Evolutionary conservation across 1,139 yeast genomes (phyloP).

Genomic region (Suzukiozyma palmioleophila): DNA sequence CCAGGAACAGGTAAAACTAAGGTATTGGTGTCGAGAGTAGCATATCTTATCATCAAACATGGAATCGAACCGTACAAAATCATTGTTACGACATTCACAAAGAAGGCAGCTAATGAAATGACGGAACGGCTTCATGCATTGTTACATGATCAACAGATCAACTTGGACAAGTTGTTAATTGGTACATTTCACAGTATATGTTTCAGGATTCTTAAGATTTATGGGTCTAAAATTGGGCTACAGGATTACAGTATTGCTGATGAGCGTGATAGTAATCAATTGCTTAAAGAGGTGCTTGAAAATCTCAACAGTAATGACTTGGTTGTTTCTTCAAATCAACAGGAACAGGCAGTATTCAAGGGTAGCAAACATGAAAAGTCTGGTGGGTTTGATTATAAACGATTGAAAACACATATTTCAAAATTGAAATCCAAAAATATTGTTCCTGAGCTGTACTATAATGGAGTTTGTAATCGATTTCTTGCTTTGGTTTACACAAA

Average conservation of each 20-base stretch:
- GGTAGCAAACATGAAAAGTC: slow-evolving; percentile 13
- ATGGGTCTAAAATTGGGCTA: slow-evolving; percentile 53
- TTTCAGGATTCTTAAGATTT: slow-evolving; percentile 49
- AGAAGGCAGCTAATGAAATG: slow-evolving; percentile 87
- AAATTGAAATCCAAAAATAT: slow-evolving; percentile 48
- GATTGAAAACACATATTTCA: slow-evolving; percentile 45
- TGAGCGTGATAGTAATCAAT: slow-evolving; percentile 54
- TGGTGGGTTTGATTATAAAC: slow-evolving; percentile 32
- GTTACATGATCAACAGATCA: slow-evolving; percentile 34
- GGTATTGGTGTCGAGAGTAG: slow-evolving; percentile 75
- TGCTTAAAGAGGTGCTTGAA: slow-evolving; percentile 42
- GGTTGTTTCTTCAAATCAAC: slow-evolving; percentile 14
- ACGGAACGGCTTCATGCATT: slow-evolving; percentile 47
- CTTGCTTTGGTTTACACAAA: slow-evolving; percentile 36
- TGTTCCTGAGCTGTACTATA: slow-evolving; percentile 30
- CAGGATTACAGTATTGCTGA: slow-evolving; percentile 56
- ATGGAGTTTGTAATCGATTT: slow-evolving; percentile 10
- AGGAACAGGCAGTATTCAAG: slow-evolving; percentile 8
- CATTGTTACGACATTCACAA: slow-evolving; percentile 86
- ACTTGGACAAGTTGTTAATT: slow-evolving; percentile 46
- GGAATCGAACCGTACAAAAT: slow-evolving; percentile 54
- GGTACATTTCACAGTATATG: slow-evolving; percentile 91
- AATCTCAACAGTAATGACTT: slow-evolving; percentile 28
- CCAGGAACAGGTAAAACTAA: slow-evolving; percentile 91
- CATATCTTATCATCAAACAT: slow-evolving; percentile 53